Evolutionary conservation across 352 stramenopile species (phyloP).

Genomic region (Globisporangium mamillatum): DNA sequence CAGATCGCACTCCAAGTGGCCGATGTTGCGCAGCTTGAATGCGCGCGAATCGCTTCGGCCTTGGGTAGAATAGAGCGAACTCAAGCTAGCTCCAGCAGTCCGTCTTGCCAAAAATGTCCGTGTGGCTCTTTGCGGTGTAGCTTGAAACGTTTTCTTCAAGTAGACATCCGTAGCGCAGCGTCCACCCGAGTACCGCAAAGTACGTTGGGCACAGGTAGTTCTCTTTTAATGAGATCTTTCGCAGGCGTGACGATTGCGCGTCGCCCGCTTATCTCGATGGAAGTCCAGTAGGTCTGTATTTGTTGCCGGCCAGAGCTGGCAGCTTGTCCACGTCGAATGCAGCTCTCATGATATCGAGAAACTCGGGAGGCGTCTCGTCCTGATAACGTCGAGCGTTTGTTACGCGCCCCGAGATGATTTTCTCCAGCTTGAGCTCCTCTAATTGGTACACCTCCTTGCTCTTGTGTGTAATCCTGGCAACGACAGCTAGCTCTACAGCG

Average conservation of each 20-base stretch:
- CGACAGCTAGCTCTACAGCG: constrained; percentile 7
- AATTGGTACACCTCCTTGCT: background rate
- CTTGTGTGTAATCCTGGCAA: constrained; percentile 11
- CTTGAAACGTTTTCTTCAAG: background rate
- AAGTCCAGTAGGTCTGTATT: background rate
- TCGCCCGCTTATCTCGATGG: background rate
- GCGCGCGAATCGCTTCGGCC: constrained; percentile 14
- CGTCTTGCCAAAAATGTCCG: too few relatives aligned
- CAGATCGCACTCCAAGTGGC: background rate
- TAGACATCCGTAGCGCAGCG: constrained; percentile 1
- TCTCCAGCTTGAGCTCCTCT: constrained; percentile 2
- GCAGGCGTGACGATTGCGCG: background rate
- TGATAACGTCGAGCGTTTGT: too few relatives aligned
- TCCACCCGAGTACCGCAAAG: background rate
- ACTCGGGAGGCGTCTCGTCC: background rate
- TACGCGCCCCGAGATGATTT: background rate
- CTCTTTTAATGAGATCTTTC: background rate
- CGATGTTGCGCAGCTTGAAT: constrained; percentile 8
- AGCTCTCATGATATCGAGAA: background rate
- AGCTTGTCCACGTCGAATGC: background rate
- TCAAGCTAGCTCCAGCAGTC: constrained; percentile 19
- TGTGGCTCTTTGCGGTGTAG: background rate
- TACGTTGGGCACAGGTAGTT: background rate
- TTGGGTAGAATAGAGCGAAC: constrained; percentile 22
- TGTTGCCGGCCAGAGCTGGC: background rate